Evolutionary conservation across 257 asterid species (phyloP).

Genomic region (Ilex asprella): DNA sequence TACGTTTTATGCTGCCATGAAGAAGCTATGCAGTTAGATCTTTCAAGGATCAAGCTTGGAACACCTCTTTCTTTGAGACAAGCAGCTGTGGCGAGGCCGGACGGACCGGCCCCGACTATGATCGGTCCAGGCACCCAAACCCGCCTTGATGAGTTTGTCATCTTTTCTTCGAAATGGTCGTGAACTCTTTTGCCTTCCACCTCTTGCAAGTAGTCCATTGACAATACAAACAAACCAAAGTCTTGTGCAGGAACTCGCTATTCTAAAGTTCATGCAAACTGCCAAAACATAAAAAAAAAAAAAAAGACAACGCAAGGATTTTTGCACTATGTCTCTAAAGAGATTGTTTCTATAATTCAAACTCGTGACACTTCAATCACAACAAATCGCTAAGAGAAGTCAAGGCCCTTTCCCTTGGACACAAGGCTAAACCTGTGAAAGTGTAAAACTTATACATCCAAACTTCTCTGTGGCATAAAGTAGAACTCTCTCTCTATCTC

Average conservation of each 20-base stretch:
- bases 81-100: background rate
- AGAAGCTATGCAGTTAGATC: background rate
- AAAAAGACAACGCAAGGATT: too few species aligned
- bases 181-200: slow-evolving; percentile 1
- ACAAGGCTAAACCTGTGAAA: too few species aligned
- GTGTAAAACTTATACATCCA: too few species aligned
- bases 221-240: background rate
- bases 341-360: too few species aligned
- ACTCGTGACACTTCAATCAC: too few species aligned
- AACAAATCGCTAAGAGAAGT: too few species aligned
- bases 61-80: slow-evolving; percentile 2
- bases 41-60: background rate
- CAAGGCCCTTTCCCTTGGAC: too few species aligned
- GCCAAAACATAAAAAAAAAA: too few species aligned
- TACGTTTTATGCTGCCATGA: background rate
- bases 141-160: background rate
- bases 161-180: background rate
- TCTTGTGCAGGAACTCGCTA: too few species aligned
- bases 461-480: background rate
- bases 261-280: too few species aligned
- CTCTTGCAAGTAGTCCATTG: slow-evolving; percentile 1
- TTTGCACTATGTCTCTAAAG: too few species aligned
- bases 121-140: slow-evolving; percentile 1
- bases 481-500: background rate
- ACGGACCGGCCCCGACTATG: background rate